Evolutionary conservation across 495 filamentous ascomycete species (phyloP).

Genomic region (Lophiostoma macrostomum): DNA sequence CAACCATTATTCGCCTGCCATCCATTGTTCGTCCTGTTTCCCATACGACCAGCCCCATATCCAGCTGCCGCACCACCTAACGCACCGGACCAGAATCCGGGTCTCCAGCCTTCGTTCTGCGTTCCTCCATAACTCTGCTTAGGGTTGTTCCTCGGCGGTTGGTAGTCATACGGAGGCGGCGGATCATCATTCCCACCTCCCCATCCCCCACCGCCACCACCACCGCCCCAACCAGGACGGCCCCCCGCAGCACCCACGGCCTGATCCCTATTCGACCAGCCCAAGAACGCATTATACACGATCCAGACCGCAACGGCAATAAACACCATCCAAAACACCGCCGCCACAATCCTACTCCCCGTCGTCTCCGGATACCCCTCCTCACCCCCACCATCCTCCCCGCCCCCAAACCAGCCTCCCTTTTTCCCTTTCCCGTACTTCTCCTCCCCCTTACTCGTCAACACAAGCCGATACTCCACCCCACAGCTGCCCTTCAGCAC

Average conservation of each 20-base stretch:
- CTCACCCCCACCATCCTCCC: slow-evolving; percentile 16
- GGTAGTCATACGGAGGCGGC: slow-evolving; percentile 56
- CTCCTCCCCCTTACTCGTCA: slow-evolving; percentile 78
- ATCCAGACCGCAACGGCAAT: slow-evolving; percentile 51
- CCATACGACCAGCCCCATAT: slow-evolving; percentile 61
- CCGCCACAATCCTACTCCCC: slow-evolving; percentile 21
- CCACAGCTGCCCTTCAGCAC: slow-evolving; percentile 88
- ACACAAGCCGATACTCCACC: slow-evolving; percentile 79
- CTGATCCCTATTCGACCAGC: not conserved
- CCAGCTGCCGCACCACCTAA: slow-evolving; percentile 67
- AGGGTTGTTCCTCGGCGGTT: slow-evolving; percentile 35
- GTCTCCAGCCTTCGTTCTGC: slow-evolving; percentile 62
- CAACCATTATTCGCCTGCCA: slow-evolving; percentile 4
- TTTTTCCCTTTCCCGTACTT: slow-evolving; percentile 49
- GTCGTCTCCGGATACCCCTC: slow-evolving; percentile 6
- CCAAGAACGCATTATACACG: slow-evolving; percentile 46
- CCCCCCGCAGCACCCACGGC: slow-evolving; percentile 21
- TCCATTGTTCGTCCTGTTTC: slow-evolving; percentile 8
- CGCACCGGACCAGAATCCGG: slow-evolving; percentile 85
- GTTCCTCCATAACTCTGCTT: slow-evolving; percentile 23
- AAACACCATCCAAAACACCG: slow-evolving; percentile 42
- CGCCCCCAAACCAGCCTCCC: slow-evolving; percentile 21
- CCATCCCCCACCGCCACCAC: slow-evolving; percentile 50
- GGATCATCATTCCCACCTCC: slow-evolving; percentile 49
- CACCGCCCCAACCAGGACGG: slow-evolving; percentile 46